A percentile compares a stretch with the other conserved stretches of the same genome.
These are phyloP conservation scores for Lecanicillium sp. DNA, from an alignment of 2,329 filamentous ascomycete genomes.

Conservation along the genomic window DNA sequence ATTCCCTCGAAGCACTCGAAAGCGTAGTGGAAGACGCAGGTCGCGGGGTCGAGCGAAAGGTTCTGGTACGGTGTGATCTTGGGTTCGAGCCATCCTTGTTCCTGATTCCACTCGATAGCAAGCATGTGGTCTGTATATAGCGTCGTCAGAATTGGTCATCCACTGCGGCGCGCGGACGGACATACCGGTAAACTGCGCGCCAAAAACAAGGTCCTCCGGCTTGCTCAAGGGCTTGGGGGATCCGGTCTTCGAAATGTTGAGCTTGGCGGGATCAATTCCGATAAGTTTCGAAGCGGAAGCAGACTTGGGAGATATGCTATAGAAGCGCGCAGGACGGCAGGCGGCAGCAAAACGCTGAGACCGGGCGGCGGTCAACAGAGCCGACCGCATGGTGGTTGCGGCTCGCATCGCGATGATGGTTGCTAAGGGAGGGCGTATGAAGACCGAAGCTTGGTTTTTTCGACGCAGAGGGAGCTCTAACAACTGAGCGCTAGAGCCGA, in stretches of 20 bases:
- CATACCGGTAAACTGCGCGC: slow-evolving; percentile 79
- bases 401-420: slow-evolving; percentile 6
- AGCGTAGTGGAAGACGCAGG: slow-evolving; percentile 97
- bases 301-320: slow-evolving; percentile 45
- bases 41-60: slow-evolving; percentile 89
- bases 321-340: slow-evolving; percentile 26
- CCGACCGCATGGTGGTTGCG: slow-evolving; percentile 21
- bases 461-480: neutral
- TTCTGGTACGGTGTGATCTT: slow-evolving; percentile 92
- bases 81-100: slow-evolving; percentile 74
- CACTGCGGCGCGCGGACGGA: neutral
- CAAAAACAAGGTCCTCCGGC: slow-evolving; percentile 80
- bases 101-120: slow-evolving; percentile 82
- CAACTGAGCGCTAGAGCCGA: neutral
- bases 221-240: slow-evolving; percentile 68
- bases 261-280: slow-evolving; percentile 68
- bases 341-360: slow-evolving; percentile 27
- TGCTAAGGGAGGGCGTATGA: neutral
- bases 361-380: slow-evolving; percentile 24
- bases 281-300: slow-evolving; percentile 47
- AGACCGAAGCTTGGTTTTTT: slow-evolving; percentile 5
- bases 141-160: neutral
- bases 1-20: slow-evolving; percentile 98
- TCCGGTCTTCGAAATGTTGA: slow-evolving; percentile 66
- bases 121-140: slow-evolving; percentile 83